These are phyloP conservation scores for Populus tremula DNA, from an alignment of 345 rosid genomes.

Conservation along the genomic window DNA sequence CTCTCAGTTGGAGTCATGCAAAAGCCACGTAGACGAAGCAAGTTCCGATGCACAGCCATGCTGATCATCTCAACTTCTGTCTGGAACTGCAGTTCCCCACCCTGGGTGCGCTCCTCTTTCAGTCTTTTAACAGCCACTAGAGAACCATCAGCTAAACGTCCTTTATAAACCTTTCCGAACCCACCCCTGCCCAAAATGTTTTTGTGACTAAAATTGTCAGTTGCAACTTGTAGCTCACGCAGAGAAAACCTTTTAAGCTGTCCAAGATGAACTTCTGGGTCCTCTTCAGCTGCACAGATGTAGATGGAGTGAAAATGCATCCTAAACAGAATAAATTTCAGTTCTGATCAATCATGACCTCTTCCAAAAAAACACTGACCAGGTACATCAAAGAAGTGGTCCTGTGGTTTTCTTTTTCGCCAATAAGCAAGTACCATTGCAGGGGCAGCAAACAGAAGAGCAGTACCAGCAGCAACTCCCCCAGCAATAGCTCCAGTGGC, in stretches of 20 bases:
- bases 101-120: slow-evolving; percentile 81
- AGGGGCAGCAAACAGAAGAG: slow-evolving; percentile 86
- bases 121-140: slow-evolving; percentile 85
- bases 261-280: slow-evolving; percentile 89
- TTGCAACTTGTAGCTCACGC: slow-evolving; percentile 82
- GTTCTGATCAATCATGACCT: slow-evolving; percentile 11
- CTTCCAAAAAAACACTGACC: slow-evolving; percentile 47
- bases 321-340: neutral
- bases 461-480: slow-evolving; percentile 98
- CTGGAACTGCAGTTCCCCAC: slow-evolving; percentile 88
- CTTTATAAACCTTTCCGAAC: slow-evolving; percentile 89
- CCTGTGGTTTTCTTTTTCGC: slow-evolving; percentile 72
- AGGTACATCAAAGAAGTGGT: slow-evolving; percentile 92
- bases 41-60: slow-evolving; percentile 89
- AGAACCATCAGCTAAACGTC: slow-evolving; percentile 71
- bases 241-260: slow-evolving; percentile 84
- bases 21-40: slow-evolving; percentile 83
- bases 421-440: slow-evolving; percentile 78
- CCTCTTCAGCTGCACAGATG: slow-evolving; percentile 78
- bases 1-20: slow-evolving; percentile 97
- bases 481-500: slow-evolving; percentile 88
- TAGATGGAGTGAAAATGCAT: slow-evolving; percentile 10
- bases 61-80: slow-evolving; percentile 94
- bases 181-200: slow-evolving; percentile 82
- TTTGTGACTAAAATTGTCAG: slow-evolving; percentile 70